A percentile compares a stretch with the other conserved stretches of the same genome.
These are phyloP conservation scores for Penicillium brasilianum DNA, from an alignment of 2,329 filamentous ascomycete species.

Conservation along the genomic window DNA sequence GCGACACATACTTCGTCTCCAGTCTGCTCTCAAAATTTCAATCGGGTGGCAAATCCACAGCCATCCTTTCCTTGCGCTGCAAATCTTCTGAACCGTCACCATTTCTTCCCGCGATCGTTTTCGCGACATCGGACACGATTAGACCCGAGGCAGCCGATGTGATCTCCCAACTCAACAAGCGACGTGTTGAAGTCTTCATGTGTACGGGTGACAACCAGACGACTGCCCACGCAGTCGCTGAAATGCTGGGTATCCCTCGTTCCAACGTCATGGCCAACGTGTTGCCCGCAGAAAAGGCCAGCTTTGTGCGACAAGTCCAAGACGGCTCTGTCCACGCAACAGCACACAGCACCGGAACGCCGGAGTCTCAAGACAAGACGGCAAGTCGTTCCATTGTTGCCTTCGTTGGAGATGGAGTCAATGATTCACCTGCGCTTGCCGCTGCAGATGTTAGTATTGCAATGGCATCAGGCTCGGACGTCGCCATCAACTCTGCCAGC, in stretches of 20 bases:
- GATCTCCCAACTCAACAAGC: conserved; percentile 66
- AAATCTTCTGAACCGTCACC: conserved; percentile 20
- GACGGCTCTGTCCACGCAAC: conserved; percentile 19
- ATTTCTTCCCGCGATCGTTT: conserved; percentile 63
- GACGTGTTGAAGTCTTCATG: conserved; percentile 82
- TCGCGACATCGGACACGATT: conserved; percentile 81
- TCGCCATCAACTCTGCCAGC: conserved; percentile 79
- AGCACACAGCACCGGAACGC: not conserved
- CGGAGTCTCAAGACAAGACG: conserved; percentile 19
- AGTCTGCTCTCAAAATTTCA: conserved; percentile 47
- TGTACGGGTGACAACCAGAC: conserved; percentile 86
- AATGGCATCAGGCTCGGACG: conserved; percentile 78
- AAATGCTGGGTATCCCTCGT: conserved; percentile 72
- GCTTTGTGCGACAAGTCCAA: conserved; percentile 48
- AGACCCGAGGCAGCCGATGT: conserved; percentile 72
- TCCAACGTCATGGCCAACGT: conserved; percentile 84
- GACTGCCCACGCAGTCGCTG: conserved; percentile 81
- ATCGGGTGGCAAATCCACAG: conserved; percentile 50
- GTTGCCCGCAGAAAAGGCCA: conserved; percentile 76
- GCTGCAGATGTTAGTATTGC: conserved; percentile 84
- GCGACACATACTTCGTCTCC: conserved; percentile 41
- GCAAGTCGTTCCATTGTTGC: conserved; percentile 64
- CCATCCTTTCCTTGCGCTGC: conserved; percentile 49
- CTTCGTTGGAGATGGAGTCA: conserved; percentile 87
- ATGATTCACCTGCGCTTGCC: conserved; percentile 80